A percentile compares a stretch with the other conserved stretches of the same genome.
Conservation (phyloP, 1,284 basidiomycete species). For the Sanghuangporus sanghuang region DNA sequence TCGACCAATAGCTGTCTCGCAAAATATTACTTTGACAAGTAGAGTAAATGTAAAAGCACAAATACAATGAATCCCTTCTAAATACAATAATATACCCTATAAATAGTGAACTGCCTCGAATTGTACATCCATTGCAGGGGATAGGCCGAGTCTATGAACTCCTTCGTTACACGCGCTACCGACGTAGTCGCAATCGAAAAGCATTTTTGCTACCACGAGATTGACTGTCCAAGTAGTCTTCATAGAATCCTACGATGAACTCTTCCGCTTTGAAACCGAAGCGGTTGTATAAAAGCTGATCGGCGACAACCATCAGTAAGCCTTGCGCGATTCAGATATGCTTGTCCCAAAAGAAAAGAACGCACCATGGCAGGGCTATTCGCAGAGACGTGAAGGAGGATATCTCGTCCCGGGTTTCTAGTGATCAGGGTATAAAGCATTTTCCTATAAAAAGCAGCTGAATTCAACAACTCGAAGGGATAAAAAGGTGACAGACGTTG, state of each 20-base stretch:
- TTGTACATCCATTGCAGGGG: too few relatives aligned
- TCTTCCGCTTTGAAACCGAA: constrained; percentile 84
- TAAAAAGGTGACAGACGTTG: constrained; percentile 47
- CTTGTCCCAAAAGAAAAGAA: not conserved
- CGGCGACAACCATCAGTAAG: not conserved
- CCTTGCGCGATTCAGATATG: not conserved
- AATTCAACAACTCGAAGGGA: not conserved
- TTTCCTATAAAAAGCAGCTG: constrained; percentile 36
- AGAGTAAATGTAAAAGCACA: too few relatives aligned
- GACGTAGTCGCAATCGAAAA: constrained; percentile 50
- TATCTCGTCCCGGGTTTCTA: constrained; percentile 65
- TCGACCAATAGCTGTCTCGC: too few relatives aligned
- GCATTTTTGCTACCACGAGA: constrained; percentile 73
- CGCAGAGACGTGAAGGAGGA: constrained; percentile 73
- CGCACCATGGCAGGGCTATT: constrained; percentile 75
- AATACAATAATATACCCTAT: too few relatives aligned
- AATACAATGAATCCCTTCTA: too few relatives aligned
- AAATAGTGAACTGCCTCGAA: too few relatives aligned
- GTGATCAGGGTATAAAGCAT: constrained; percentile 73
- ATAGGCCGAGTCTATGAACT: not conserved
- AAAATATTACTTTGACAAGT: too few relatives aligned
- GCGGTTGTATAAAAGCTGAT: constrained; percentile 68
- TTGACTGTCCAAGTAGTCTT: constrained; percentile 60
- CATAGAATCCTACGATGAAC: constrained; percentile 74
- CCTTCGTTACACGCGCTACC: constrained; percentile 6